Conservation (phyloP, 192 early-diverging fungal genomes). For the Gamsiella multidivaricata region DNA sequence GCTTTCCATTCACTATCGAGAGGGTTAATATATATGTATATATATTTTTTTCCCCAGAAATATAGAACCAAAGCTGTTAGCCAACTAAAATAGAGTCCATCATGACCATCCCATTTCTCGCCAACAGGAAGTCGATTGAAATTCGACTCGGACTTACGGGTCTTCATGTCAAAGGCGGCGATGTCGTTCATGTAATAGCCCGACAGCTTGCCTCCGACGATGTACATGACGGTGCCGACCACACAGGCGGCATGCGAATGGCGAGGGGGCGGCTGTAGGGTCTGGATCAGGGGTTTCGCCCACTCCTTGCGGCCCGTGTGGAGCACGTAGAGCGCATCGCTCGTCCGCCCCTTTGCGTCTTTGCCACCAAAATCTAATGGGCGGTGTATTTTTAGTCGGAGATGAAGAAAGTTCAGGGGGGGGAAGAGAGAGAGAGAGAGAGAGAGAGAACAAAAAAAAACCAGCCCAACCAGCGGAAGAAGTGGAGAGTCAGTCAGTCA, state of each 20-base stretch:
- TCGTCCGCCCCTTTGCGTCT: slow-evolving; percentile 34
- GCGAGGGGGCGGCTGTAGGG: slow-evolving; percentile 50
- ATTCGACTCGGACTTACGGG: slow-evolving; percentile 51
- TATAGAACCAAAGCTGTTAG: too few relatives aligned
- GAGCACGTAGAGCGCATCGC: slow-evolving; percentile 26
- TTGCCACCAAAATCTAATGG: slow-evolving; percentile 54
- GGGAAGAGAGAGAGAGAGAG: too few relatives aligned
- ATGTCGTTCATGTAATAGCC: slow-evolving; percentile 62
- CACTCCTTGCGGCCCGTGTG: slow-evolving; percentile 55
- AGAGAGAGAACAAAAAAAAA: too few relatives aligned
- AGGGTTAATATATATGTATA: too few relatives aligned
- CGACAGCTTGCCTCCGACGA: slow-evolving; percentile 59
- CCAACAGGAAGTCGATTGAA: too few relatives aligned
- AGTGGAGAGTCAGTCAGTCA: background rate
- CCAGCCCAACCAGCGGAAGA: too few relatives aligned
- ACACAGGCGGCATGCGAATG: slow-evolving; percentile 62
- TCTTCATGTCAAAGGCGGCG: slow-evolving; percentile 58
- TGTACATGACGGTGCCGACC: slow-evolving; percentile 59
- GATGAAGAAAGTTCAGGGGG: too few relatives aligned
- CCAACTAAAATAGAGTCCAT: too few relatives aligned
- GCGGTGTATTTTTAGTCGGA: background rate
- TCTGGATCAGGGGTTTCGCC: slow-evolving; percentile 57
- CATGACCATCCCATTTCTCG: too few relatives aligned
- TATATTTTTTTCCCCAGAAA: too few relatives aligned
- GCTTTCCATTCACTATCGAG: slow-evolving; percentile 43